Evolutionary conservation across 2,329 filamentous ascomycete species (phyloP), one percentile per base, ranked within the genome.

Genomic region (Exserohilum rostratum): DNA sequence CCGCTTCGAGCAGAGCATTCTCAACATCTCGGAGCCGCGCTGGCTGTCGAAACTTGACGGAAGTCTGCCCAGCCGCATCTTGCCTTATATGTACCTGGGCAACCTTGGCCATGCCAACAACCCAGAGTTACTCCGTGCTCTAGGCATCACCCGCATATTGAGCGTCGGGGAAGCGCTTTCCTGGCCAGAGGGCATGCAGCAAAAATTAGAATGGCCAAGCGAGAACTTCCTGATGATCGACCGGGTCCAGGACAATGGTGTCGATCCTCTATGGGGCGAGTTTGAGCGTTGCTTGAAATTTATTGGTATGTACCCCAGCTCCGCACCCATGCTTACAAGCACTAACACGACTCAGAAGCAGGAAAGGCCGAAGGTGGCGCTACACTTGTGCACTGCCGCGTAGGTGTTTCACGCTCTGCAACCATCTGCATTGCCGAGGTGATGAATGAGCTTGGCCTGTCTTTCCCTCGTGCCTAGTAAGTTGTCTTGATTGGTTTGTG

Each of bases 401-500:
- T 99, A 6, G 95, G 95, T 43, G 95, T 99, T 50, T 97, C 93
- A 46, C 86, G 95, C 46, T 96, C 91, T 59, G 95, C 95, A 11
- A 99, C 93, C 1, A 97, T 99, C 58, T 98, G 95, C 73, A 99
- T 99, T 68, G 95, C 95, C n/a, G 93, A 98, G 76, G 91, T 98
- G 31, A 99, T 99, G 95, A 87, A 88, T 31, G 82, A 88, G 22
- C 77, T 91, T 65, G 82, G 86, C 18, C 78, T 97, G 61, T 95
- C 91, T 0, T 93, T 98, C 66, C 92, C 95, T 11, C 85, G 90
- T 50, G 95, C 95, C 55, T 99, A 99, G 82, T 85, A 76, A 73
- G 83, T 80, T 10, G 18, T 47, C 6, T 12, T 5, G 31, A 2
- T 9, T 20, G 6, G 15, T 37, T 17, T 11, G 6, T n/a, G 20